These are phyloP conservation scores for Termitomyces sp. DNA, from an alignment of 768 basidiomycete species.

Conservation along the genomic window DNA sequence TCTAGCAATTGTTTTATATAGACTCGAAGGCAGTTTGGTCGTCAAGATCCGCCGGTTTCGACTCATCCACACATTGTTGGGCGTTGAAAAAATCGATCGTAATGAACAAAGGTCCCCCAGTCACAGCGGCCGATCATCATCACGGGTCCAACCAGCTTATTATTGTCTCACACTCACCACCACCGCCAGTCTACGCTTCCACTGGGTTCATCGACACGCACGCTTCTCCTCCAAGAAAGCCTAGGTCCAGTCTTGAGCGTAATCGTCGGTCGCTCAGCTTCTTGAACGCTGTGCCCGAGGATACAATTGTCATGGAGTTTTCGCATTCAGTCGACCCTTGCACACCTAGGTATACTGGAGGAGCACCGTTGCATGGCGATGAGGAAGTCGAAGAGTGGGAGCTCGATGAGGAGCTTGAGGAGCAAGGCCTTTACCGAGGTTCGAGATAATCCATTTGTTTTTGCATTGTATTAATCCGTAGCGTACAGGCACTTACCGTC, in stretches of 20 bases:
- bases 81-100: not conserved
- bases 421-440: conserved; percentile 48
- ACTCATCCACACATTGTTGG: not conserved
- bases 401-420: conserved; percentile 37
- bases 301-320: conserved; percentile 9
- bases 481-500: conserved; percentile 54
- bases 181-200: not conserved
- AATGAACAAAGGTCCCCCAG: not conserved
- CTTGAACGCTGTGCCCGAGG: conserved; percentile 12
- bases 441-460: not conserved
- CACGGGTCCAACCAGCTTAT: not conserved
- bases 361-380: conserved; percentile 21
- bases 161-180: not conserved
- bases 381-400: conserved; percentile 24
- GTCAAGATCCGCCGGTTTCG: not conserved
- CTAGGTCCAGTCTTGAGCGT: not conserved
- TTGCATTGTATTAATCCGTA: not conserved
- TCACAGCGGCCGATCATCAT: not conserved
- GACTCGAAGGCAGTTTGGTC: not conserved
- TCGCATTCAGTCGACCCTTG: not conserved
- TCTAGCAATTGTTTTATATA: not conserved
- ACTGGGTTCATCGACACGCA: not conserved
- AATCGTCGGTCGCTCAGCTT: not conserved
- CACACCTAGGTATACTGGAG: conserved; percentile 6
- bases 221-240: not conserved